Evolutionary conservation across 257 asterid species (phyloP).

Genomic region (Thymus mandschuricus): DNA sequence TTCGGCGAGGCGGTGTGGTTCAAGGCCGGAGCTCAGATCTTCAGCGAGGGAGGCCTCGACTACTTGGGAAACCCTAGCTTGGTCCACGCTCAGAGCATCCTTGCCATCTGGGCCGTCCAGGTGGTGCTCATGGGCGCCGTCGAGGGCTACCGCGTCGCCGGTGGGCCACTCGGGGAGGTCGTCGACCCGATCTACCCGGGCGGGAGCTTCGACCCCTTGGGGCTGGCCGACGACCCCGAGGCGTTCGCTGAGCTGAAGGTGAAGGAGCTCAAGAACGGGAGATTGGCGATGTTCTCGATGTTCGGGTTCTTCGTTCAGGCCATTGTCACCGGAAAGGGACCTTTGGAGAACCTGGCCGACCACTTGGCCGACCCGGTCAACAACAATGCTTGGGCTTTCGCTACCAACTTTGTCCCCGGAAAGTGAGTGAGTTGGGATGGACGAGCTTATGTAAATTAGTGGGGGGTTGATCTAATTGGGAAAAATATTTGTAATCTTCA

Average conservation of each 20-base stretch:
- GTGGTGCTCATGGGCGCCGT: conserved; percentile 73
- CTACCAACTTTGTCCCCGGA: conserved; percentile 61
- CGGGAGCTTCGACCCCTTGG: conserved; percentile 65
- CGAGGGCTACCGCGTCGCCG: conserved; percentile 71
- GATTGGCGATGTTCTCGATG: conserved; percentile 72
- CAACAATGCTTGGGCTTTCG: conserved; percentile 69
- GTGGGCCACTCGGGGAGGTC: conserved; percentile 60
- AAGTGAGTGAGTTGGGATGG: conserved; percentile 30
- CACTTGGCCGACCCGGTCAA: conserved; percentile 64
- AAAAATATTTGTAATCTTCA: no score
- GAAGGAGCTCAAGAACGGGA: conserved; percentile 62
- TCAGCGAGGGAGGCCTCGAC: conserved; percentile 73
- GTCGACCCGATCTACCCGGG: conserved; percentile 64
- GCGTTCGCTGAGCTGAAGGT: conserved; percentile 70
- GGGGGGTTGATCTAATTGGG: background rate
- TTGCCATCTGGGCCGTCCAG: conserved; percentile 75
- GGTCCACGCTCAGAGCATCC: conserved; percentile 76
- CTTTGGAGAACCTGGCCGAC: conserved; percentile 70
- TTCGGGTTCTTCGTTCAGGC: conserved; percentile 71
- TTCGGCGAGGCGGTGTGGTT: conserved; percentile 85
- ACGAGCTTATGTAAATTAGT: background rate
- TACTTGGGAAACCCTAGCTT: conserved; percentile 79
- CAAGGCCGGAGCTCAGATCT: conserved; percentile 77
- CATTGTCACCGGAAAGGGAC: conserved; percentile 66
- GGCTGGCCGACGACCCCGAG: conserved; percentile 63